A percentile compares a stretch with the other conserved stretches of the same genome.
These are phyloP conservation scores for Pythium volutum DNA, from an alignment of 352 stramenopile genomes.

Conservation along the genomic window DNA sequence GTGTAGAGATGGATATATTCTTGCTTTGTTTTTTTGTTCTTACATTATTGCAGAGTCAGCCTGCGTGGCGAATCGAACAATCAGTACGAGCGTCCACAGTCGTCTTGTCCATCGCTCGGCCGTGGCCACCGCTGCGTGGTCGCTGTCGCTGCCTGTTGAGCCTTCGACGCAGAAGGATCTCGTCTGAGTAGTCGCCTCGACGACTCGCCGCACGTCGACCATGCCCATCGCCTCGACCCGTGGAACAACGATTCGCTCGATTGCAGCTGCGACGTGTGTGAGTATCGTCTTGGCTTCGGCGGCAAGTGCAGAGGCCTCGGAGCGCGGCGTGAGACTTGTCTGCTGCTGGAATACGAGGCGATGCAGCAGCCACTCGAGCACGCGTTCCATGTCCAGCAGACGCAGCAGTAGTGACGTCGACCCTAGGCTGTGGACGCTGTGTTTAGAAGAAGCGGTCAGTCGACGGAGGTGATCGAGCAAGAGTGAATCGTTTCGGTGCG, in stretches of 20 bases:
- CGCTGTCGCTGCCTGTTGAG: not conserved
- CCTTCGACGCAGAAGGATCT: not conserved
- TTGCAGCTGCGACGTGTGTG: not conserved
- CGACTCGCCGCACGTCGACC: not conserved
- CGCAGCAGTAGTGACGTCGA: not conserved
- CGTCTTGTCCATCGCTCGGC: not conserved
- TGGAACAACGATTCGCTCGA: not conserved
- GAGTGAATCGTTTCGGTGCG: not conserved
- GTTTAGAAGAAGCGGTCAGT: not conserved
- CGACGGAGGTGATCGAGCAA: not conserved
- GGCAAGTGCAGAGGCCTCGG: constrained; percentile 1
- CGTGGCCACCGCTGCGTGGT: not conserved
- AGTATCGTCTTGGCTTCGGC: constrained; percentile 1
- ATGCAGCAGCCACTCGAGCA: constrained; percentile 11
- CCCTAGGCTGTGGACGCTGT: not conserved
- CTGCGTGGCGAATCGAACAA: constrained; percentile 3
- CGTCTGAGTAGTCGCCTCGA: not conserved
- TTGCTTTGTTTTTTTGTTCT: not conserved
- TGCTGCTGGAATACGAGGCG: constrained; percentile 15
- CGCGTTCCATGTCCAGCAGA: constrained; percentile 9
- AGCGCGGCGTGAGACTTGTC: constrained; percentile 9
- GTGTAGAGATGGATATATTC: not conserved
- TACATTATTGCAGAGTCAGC: not conserved
- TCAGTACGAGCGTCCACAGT: constrained; percentile 6
- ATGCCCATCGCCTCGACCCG: not conserved